Evolutionary conservation across 2,329 filamentous ascomycete genomes (phyloP).

Genomic region (Pestalotiopsis sp.): DNA sequence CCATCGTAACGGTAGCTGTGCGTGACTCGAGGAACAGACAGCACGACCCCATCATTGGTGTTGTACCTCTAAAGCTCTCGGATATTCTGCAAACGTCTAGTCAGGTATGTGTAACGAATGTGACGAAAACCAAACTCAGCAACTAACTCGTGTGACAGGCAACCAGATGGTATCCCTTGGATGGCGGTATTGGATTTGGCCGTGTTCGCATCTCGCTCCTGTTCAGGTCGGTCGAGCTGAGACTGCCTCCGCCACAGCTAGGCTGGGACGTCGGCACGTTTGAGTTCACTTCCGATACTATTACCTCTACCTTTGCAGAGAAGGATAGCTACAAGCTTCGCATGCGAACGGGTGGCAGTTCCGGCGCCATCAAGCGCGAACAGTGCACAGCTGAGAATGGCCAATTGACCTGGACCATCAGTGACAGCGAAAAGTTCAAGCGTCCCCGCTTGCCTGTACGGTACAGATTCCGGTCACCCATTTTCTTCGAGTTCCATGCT

Average conservation of each 20-base stretch:
- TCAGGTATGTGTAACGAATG: constrained; percentile 47
- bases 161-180: constrained; percentile 94
- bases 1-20: constrained; percentile 83
- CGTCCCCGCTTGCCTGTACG: constrained; percentile 81
- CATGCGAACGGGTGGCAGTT: constrained; percentile 82
- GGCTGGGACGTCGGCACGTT: constrained; percentile 97
- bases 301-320: constrained; percentile 62
- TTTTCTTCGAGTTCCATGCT: constrained; percentile 84
- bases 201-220: constrained; percentile 85
- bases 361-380: constrained; percentile 66
- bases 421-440: constrained; percentile 37
- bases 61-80: constrained; percentile 84
- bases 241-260: constrained; percentile 79
- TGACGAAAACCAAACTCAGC: constrained; percentile 7
- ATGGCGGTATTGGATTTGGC: constrained; percentile 91
- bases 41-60: constrained; percentile 91
- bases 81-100: constrained; percentile 87
- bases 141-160: constrained; percentile 35
- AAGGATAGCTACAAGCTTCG: constrained; percentile 71
- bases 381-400: constrained; percentile 65
- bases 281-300: constrained; percentile 74
- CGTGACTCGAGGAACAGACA: constrained; percentile 87
- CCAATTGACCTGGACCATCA: constrained; percentile 50
- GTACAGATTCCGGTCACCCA: constrained; percentile 84
- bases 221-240: constrained; percentile 86